Base-by-base conservation (phyloP, 768 basidiomycete species). In the Pleurotus pulmonarius region DNA sequence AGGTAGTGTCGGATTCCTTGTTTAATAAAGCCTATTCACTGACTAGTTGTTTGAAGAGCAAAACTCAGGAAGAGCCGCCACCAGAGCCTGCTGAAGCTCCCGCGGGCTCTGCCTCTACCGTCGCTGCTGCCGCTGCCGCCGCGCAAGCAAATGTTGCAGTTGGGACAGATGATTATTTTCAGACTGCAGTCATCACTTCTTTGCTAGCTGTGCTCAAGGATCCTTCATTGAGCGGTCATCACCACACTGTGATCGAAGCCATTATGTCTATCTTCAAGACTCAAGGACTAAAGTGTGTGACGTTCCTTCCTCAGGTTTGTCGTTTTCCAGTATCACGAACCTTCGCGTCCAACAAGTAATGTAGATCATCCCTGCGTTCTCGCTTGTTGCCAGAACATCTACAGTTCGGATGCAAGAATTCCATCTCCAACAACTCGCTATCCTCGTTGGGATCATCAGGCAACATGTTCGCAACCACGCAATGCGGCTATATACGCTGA, bases 211-310 rank as follows among this genome's bases (percentile, higher is more conserved):
- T 99, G 57, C 69, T 99, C 59, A 91, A 87, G 66, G 97, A 99
- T 67, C 87, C 91, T 54, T 86, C 94, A 1, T 78, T 97, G 58
- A 89, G 82, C 64, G 86, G 78, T 56, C 88, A 92, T 63, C 94
- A 98, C 64, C 90, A 97, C 64, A 90, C 87, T 20, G 96, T 95
- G 46, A 94, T 98, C 56, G 94, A 98, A 68, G 94, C 94, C 1
- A 90, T 99, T 63, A 98, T 98, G 93, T 89, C 93, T 46, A 98
- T 99, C 59, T 99, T 98, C 81, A 94, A 95, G 71, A 97, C 94
- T 0, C 95, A 98, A 66, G 94, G 96, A 12, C 74, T 98, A 66
- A 94, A 95, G 78, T 97, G 94, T 69, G 94, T 96, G 16, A 84
- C 91, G 1, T 98, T 98, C 73, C 73, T 99, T 22, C 92, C 96